Conservation (phyloP, 176 grass and related monocot genomes). For the Miscanthus lutarioriparius region DNA sequence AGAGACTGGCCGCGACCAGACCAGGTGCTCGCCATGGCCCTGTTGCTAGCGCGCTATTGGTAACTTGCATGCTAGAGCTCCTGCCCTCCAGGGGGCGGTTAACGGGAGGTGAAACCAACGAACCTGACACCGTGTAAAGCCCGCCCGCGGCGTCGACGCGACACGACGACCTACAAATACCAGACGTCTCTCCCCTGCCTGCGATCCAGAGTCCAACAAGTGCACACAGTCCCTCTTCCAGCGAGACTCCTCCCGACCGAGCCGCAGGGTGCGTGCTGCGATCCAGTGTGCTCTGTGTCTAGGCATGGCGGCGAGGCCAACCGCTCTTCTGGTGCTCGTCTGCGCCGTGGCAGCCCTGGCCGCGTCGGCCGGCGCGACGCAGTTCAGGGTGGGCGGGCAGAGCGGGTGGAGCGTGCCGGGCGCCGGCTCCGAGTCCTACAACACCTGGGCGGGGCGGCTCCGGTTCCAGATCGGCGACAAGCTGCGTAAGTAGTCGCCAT, state of each 20-base stretch:
- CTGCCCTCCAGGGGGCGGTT: neutral
- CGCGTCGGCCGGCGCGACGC: constrained; percentile 43
- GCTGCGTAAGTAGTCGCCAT: constrained; percentile 48
- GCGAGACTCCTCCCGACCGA: too few relatives aligned
- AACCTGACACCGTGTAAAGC: constrained; percentile 47
- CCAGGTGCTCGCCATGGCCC: neutral
- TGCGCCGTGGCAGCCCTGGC: constrained; percentile 5
- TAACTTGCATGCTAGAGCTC: neutral
- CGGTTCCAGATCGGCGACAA: constrained; percentile 66
- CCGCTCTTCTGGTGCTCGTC: neutral
- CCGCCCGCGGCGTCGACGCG: neutral
- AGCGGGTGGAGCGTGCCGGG: constrained; percentile 56
- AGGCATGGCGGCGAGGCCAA: constrained; percentile 39
- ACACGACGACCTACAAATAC: constrained; percentile 26
- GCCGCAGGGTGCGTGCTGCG: neutral
- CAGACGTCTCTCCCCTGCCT: neutral
- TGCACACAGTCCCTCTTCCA: neutral
- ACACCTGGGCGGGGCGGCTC: constrained; percentile 47
- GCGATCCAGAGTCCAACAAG: neutral
- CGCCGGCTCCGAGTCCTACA: constrained; percentile 40
- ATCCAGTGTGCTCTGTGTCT: neutral
- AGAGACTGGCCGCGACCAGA: neutral
- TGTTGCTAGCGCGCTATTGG: neutral
- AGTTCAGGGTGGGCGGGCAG: constrained; percentile 63
- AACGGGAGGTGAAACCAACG: neutral